phyloP scores from a whole-genome alignment of 2,329 filamentous ascomycete genomes.

The Macroventuria anomochaeta region DNA sequence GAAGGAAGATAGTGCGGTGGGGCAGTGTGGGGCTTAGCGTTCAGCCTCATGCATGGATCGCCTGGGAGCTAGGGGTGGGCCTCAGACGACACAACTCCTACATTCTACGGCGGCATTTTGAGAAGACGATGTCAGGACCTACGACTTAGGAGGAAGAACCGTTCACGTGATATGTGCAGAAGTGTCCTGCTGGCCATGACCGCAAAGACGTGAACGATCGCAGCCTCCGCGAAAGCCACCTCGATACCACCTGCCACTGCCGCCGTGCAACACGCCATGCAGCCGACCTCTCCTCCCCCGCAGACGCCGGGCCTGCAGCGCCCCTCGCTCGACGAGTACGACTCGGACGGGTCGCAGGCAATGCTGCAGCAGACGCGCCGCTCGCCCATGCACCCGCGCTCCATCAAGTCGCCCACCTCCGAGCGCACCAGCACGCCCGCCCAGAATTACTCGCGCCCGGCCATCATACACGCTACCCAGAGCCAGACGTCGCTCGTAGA shows the following conservation, averaged over 20 bases:
- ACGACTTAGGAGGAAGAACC: not conserved
- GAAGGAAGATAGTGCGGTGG: conserved; percentile 5
- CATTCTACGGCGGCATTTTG: not conserved
- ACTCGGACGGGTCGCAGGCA: conserved; percentile 51
- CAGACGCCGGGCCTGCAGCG: conserved; percentile 41
- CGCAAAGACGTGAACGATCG: conserved; percentile 2
- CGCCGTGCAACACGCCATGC: conserved; percentile 32
- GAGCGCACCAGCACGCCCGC: conserved; percentile 22
- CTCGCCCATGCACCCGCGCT: conserved; percentile 48
- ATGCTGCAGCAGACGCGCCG: conserved; percentile 45
- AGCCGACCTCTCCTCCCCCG: conserved; percentile 41
- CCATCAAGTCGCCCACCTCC: conserved; percentile 34
- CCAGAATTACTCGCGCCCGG: conserved; percentile 49
- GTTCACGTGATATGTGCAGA: not conserved
- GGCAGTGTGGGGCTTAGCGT: conserved; percentile 8
- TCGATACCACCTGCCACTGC: not conserved
- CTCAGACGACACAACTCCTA: not conserved
- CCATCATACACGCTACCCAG: conserved; percentile 46
- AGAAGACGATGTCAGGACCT: conserved; percentile 1
- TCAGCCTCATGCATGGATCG: conserved; percentile 17
- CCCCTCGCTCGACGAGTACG: conserved; percentile 40
- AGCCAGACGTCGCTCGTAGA: conserved; percentile 23
- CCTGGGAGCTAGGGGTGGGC: conserved; percentile 5
- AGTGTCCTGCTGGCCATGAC: conserved; percentile 18
- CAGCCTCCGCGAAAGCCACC: not conserved